These are phyloP conservation scores for Coelastrella sp. DNA, from an alignment of 139 green algal genomes.

Conservation along the genomic window DNA sequence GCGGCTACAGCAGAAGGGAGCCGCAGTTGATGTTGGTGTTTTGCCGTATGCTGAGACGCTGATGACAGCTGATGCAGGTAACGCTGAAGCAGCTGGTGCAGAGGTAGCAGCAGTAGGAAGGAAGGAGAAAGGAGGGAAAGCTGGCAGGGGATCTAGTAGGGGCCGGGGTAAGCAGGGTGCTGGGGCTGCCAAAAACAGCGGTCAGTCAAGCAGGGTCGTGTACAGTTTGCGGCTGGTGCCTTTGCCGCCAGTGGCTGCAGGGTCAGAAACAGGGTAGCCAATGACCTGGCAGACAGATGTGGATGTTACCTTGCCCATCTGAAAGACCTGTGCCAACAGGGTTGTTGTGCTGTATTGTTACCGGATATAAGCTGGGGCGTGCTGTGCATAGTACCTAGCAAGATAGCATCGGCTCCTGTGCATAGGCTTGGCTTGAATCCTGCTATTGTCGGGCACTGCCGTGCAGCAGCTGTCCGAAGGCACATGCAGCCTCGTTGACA, in stretches of 20 bases:
- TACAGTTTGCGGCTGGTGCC: slow-evolving; percentile 33
- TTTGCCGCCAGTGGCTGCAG: neutral
- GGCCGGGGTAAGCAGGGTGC: neutral
- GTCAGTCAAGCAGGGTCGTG: neutral
- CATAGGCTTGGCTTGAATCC: no score
- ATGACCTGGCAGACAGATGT: neutral
- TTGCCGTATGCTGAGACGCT: slow-evolving; percentile 39
- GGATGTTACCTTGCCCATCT: neutral
- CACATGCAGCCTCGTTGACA: no score
- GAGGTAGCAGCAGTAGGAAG: slow-evolving; percentile 10
- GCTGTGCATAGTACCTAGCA: no score
- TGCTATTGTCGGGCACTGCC: no score
- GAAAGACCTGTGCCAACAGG: neutral
- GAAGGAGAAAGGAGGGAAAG: no score
- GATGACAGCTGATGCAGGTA: neutral
- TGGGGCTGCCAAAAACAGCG: neutral
- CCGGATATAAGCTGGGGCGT: no score
- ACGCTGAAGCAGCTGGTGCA: neutral
- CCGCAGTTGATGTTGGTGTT: slow-evolving; percentile 8
- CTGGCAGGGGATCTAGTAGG: no score
- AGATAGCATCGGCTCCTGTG: no score
- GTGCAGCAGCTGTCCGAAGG: no score
- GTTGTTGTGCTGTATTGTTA: no score
- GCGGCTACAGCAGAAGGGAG: slow-evolving; percentile 38
- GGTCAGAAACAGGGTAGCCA: neutral